phyloP scores from a whole-genome alignment of 306 rosid genomes.

The Pterocarpus santalinus region DNA sequence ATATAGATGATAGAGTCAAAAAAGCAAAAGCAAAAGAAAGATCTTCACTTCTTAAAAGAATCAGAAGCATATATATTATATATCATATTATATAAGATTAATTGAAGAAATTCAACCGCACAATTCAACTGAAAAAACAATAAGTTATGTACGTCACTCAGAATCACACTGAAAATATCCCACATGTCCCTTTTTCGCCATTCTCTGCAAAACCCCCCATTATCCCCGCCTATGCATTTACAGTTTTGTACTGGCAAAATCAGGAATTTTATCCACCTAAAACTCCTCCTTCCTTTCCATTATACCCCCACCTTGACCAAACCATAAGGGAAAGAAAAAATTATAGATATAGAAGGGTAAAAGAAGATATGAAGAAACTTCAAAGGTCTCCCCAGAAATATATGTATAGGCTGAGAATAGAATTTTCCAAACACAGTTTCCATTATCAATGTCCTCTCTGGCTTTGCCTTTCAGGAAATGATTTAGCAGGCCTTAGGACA shows the following conservation, averaged over 20 bases:
- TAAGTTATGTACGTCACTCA: constrained; percentile 56
- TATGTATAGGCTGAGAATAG: constrained; percentile 48
- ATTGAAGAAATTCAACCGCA: constrained; percentile 57
- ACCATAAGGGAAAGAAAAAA: constrained; percentile 20
- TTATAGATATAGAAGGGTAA: not conserved
- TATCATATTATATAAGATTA: not conserved
- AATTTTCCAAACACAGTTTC: constrained; percentile 33
- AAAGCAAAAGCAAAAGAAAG: not conserved
- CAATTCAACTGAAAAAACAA: constrained; percentile 45
- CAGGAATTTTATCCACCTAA: constrained; percentile 59
- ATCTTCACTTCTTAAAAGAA: constrained; percentile 45
- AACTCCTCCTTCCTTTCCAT: constrained; percentile 58
- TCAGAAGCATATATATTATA: constrained; percentile 50
- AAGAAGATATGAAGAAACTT: constrained; percentile 50
- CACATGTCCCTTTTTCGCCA: constrained; percentile 50
- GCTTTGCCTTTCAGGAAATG: constrained; percentile 67
- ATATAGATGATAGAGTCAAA: not conserved
- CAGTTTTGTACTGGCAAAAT: constrained; percentile 55
- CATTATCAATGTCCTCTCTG: constrained; percentile 48
- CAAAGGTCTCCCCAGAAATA: constrained; percentile 30
- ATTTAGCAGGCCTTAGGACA: constrained; percentile 64
- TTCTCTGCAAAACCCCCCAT: constrained; percentile 48
- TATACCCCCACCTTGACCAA: constrained; percentile 54
- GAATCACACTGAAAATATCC: constrained; percentile 48
- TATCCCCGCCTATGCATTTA: constrained; percentile 57